These are phyloP conservation scores for Hymenoscyphus occultus DNA, from an alignment of 2,329 filamentous ascomycete genomes.

Conservation along the genomic window DNA sequence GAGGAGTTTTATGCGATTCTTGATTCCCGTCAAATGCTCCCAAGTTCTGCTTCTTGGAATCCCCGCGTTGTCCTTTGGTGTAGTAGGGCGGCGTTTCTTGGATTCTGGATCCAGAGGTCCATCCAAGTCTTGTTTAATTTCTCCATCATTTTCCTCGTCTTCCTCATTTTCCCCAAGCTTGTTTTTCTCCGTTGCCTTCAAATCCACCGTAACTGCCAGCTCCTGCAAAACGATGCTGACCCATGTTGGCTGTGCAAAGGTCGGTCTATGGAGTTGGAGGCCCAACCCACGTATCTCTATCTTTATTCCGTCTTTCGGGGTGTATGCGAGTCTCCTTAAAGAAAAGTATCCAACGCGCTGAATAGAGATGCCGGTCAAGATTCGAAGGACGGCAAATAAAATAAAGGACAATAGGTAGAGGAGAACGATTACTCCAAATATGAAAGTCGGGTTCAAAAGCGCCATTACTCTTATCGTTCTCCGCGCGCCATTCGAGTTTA, in stretches of 20 bases:
- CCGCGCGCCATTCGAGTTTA: conserved; percentile 24
- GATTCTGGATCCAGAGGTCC: conserved; percentile 21
- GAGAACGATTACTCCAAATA: conserved; percentile 81
- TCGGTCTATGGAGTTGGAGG: conserved; percentile 84
- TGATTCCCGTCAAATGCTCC: conserved; percentile 72
- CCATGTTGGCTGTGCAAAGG: conserved; percentile 97
- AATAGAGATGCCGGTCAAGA: conserved; percentile 90
- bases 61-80: conserved; percentile 30
- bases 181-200: conserved; percentile 59
- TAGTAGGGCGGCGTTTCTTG: conserved; percentile 23
- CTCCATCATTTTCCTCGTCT: conserved; percentile 28
- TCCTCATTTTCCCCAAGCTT: conserved; percentile 25
- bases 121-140: conserved; percentile 27
- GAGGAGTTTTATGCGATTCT: conserved; percentile 81
- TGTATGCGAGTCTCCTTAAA: conserved; percentile 84
- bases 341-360: conserved; percentile 93
- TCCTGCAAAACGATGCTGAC: conserved; percentile 86
- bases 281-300: conserved; percentile 88
- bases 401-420: conserved; percentile 90
- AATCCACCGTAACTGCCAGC: conserved; percentile 77
- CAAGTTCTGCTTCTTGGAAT: conserved; percentile 67
- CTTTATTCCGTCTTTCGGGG: conserved; percentile 81
- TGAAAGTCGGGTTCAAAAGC: conserved; percentile 71
- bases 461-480: conserved; percentile 48
- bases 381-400: conserved; percentile 86